phyloP scores from a whole-genome alignment of 345 rosid species.

The Kandelia obovata region DNA sequence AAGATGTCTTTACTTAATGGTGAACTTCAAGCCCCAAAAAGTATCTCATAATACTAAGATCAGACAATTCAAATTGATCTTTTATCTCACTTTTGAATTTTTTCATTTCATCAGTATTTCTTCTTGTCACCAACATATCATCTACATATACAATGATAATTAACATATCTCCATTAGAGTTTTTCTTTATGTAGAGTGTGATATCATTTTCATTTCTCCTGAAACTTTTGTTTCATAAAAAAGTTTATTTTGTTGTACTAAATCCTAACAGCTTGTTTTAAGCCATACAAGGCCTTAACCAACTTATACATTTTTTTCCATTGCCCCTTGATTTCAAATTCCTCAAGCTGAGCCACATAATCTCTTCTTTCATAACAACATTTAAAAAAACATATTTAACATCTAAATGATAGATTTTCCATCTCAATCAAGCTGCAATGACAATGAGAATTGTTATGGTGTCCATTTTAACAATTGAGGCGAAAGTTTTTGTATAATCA shows the following conservation, averaged over 20 bases:
- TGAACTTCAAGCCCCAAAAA: background rate
- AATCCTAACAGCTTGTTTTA: background rate
- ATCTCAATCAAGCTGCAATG: background rate
- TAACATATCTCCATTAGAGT: no score
- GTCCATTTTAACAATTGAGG: background rate
- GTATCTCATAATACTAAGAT: background rate
- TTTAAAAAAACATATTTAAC: background rate
- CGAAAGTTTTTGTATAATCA: background rate
- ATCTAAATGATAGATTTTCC: background rate
- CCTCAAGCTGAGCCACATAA: background rate
- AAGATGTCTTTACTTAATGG: background rate
- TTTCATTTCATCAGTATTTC: accelerated
- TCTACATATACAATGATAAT: background rate
- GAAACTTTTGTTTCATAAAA: background rate
- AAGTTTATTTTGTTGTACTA: background rate
- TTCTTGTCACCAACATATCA: background rate
- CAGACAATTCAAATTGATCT: background rate
- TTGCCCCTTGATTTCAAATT: background rate
- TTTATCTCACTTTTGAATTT: background rate
- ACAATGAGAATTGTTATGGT: background rate
- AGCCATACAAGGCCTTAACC: background rate
- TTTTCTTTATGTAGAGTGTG: background rate
- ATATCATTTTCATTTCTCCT: background rate
- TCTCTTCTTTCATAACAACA: background rate
- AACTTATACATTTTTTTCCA: background rate